Evolutionary conservation across 805 yeast genomes (phyloP), one percentile per base, ranked within the genome.

Genomic region (Tetrapisispora pingtungensis): DNA sequence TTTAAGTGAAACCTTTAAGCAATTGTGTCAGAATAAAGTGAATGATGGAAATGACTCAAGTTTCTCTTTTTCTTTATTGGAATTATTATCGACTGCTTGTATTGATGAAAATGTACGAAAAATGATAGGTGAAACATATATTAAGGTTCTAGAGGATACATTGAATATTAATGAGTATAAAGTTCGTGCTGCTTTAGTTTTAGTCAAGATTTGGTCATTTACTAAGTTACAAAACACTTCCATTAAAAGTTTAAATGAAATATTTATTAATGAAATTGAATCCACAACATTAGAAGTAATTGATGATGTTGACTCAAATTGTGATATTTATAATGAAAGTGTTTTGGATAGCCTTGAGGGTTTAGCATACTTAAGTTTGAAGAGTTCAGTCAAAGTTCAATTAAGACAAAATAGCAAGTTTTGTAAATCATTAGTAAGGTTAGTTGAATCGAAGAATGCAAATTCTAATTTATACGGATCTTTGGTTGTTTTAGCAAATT

Each of bases 161-260:
- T 45, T 70, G 10, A 49, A 49, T 7, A 36, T 60, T 22, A 44
- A 49, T 8, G 51, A 56, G 2, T 57, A 60, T 22, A 60, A 60
- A 41, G 42, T 67, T 8, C 53, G 69, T 12, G 62, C 79, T 0
- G 66, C 73, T 0, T 53, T 78, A 33, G 72, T 73, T 3, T 52
- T 77, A n/a, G 61, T 77, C 7, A 80, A 80, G 56, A 59, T 77
- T 2, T 79, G 84, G 84, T 71, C 72, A 41, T 68, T 72, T 44
- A 59, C 74, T 0, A 66, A 70, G 35, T 57, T 68, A 30, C 64
- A 56, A 12, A 54, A 57, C 6, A 40, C 61, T 2, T 47, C 52
- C 7, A 40, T 70, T 3, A 55, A 66, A 13, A 58, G 66, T 2
- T 47, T 73, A 19, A 55, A 64, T 18, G 54, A 60, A 14, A 54